Evolutionary conservation across 1,139 yeast species (phyloP).

Genomic region (Debaryomyces coudertii): DNA sequence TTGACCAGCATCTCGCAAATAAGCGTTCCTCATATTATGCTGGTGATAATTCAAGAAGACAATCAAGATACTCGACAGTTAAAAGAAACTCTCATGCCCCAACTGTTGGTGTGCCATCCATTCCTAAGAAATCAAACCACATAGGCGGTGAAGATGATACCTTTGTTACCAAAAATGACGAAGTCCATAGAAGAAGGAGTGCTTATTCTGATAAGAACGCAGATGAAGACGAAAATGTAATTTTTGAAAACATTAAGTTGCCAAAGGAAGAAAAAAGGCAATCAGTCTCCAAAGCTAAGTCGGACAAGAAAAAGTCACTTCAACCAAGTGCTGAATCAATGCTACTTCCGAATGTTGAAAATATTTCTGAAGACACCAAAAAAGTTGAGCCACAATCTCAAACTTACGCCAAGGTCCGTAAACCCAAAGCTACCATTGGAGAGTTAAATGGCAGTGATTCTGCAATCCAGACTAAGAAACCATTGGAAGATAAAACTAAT

Average conservation of each 20-base stretch:
- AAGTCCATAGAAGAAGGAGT: constrained; percentile 23
- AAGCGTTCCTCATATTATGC: constrained; percentile 44
- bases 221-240: constrained; percentile 30
- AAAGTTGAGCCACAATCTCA: constrained; percentile 22
- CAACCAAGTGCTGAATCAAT: constrained; percentile 42
- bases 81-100: constrained; percentile 24
- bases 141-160: constrained; percentile 35
- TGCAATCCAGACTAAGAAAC: constrained; percentile 21
- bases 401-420: constrained; percentile 33
- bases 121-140: constrained; percentile 11
- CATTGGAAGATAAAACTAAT: constrained; percentile 40
- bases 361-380: constrained; percentile 11
- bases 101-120: constrained; percentile 8
- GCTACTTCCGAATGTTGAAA: constrained; percentile 35
- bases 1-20: constrained; percentile 46
- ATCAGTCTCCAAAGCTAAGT: constrained; percentile 18
- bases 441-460: constrained; percentile 1
- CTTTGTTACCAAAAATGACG: constrained; percentile 39
- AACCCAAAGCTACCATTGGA: constrained; percentile 18
- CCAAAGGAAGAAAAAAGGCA: constrained; percentile 34
- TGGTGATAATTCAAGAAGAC: constrained; percentile 20
- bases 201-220: constrained; percentile 19
- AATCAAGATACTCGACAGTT: constrained; percentile 26
- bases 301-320: constrained; percentile 25
- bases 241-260: constrained; percentile 49